Conservation (phyloP, 805 yeast genomes). For the Wickerhamomyces strasburgensis region DNA sequence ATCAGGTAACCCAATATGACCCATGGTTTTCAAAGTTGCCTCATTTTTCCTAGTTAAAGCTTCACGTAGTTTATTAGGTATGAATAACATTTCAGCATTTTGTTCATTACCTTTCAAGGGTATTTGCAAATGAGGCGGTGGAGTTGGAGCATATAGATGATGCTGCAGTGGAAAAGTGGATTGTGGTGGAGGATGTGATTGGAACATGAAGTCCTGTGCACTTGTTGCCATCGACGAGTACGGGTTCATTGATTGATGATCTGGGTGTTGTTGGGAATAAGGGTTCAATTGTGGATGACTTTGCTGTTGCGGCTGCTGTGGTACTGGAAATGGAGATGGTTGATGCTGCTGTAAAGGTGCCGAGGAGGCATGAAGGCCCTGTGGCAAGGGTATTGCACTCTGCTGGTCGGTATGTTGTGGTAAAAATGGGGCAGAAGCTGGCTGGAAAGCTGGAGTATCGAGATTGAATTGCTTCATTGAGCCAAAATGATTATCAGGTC, state of each 20-base stretch:
- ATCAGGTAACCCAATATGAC: slow-evolving; percentile 60
- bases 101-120: slow-evolving; percentile 69
- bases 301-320: slow-evolving; percentile 1
- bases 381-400: not conserved
- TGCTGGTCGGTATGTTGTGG: slow-evolving; percentile 12
- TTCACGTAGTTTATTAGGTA: slow-evolving; percentile 69
- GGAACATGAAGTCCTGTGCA: slow-evolving; percentile 12
- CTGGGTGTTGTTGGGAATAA: slow-evolving; percentile 10
- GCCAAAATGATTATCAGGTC: not conserved
- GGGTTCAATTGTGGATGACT: slow-evolving; percentile 13
- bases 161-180: slow-evolving; percentile 59
- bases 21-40: slow-evolving; percentile 67
- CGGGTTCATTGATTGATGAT: slow-evolving; percentile 7
- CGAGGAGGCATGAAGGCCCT: not conserved
- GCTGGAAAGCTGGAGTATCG: slow-evolving; percentile 31
- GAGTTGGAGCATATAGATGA: slow-evolving; percentile 86
- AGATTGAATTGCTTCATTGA: slow-evolving; percentile 22
- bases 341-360: slow-evolving; percentile 9
- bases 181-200: slow-evolving; percentile 10
- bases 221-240: slow-evolving; percentile 5
- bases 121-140: slow-evolving; percentile 65
- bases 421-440: slow-evolving; percentile 9
- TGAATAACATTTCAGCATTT: slow-evolving; percentile 61
- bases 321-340: slow-evolving; percentile 5
- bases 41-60: slow-evolving; percentile 67